Percentiles rank a stretch among this genome's conserved stretches.
These are phyloP conservation scores for Termitomyces sp. DNA, from an alignment of 768 basidiomycete species.

Conservation along the genomic window DNA sequence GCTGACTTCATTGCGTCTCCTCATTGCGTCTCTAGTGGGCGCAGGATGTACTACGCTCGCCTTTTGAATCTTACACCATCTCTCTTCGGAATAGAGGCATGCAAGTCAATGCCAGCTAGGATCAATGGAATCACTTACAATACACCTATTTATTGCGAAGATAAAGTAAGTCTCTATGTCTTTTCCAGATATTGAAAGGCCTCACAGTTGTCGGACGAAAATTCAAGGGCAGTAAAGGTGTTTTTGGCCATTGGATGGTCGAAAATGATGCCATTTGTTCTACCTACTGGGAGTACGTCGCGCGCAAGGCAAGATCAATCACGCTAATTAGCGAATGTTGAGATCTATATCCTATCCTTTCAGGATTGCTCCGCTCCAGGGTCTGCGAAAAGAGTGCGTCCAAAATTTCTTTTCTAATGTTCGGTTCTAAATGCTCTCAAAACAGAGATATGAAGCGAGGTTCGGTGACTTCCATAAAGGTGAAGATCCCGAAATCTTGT, in stretches of 20 bases:
- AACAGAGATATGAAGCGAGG: slow-evolving; percentile 1
- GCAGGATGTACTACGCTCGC: too few relatives aligned
- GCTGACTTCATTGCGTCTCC: too few relatives aligned
- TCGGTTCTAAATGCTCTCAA: not conserved
- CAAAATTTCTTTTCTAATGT: not conserved
- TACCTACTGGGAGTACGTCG: not conserved
- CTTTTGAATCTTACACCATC: slow-evolving; percentile 7
- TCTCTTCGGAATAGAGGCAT: slow-evolving; percentile 10
- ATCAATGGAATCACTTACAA: slow-evolving; percentile 9
- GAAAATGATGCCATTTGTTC: not conserved
- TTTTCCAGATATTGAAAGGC: not conserved
- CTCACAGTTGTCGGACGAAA: not conserved
- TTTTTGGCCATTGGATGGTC: not conserved
- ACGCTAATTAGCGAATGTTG: not conserved
- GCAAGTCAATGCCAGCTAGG: slow-evolving; percentile 9
- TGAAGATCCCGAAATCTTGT: not conserved
- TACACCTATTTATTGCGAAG: slow-evolving; percentile 10
- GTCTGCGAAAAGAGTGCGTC: not conserved
- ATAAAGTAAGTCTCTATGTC: not conserved
- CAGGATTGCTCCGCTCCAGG: slow-evolving; percentile 1
- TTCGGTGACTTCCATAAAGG: not conserved
- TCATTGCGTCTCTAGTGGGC: too few relatives aligned
- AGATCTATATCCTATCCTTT: not conserved
- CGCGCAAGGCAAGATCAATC: not conserved
- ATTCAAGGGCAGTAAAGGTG: not conserved